Conservation (phyloP, 2,329 filamentous ascomycete species). For the Leptosphaerulina australis region DNA sequence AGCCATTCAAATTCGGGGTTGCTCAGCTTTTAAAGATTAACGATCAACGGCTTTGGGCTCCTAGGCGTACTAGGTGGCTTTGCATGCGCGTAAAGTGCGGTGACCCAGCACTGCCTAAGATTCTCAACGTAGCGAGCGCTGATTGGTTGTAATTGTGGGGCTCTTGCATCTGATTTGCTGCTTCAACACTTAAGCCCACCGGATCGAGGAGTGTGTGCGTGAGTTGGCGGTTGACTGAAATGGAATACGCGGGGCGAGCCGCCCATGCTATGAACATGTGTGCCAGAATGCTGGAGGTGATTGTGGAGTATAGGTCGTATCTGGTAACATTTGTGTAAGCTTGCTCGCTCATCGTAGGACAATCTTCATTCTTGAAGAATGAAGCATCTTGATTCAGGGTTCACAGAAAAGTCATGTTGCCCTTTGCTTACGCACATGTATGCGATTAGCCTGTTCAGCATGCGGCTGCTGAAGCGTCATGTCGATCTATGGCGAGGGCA, state of each 20-base stretch:
- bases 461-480: background rate
- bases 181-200: conserved; percentile 33
- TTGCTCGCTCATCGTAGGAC: no score
- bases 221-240: conserved; percentile 33
- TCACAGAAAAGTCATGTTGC: background rate
- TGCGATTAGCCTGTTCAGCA: background rate
- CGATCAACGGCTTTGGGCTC: conserved; percentile 36
- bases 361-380: no score
- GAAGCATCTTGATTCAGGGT: no score
- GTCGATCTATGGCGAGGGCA: no score
- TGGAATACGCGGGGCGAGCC: conserved; percentile 25
- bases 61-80: conserved; percentile 37
- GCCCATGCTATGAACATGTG: conserved; percentile 3
- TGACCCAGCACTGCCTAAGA: conserved; percentile 40
- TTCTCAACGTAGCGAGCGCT: conserved; percentile 45
- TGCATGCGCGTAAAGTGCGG: conserved; percentile 43
- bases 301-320: background rate
- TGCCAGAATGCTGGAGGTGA: background rate
- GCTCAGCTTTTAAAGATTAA: conserved; percentile 36
- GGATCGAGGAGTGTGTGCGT: conserved; percentile 31
- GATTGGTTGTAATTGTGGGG: conserved; percentile 42
- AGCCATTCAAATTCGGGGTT: conserved; percentile 30
- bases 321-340: background rate
- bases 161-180: conserved; percentile 36
- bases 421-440: background rate